Evolutionary conservation across 192 early-diverging fungal genomes (phyloP).

Genomic region (Cladochytrium replicatum): DNA sequence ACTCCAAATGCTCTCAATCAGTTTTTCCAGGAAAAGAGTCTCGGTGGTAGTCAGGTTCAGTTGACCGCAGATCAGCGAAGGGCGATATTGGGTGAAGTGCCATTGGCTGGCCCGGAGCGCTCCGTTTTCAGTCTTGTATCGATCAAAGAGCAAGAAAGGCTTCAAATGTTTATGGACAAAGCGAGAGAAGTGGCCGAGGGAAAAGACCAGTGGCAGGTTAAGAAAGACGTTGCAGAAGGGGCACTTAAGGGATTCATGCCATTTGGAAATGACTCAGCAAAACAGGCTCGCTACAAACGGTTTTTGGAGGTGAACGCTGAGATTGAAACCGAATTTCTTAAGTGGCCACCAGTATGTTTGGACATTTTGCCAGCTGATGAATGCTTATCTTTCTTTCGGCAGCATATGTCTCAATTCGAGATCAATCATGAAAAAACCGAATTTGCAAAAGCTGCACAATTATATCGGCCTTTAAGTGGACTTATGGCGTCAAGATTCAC

Average conservation of each 20-base stretch:
- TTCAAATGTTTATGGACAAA: conserved; percentile 42
- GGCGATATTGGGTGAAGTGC: conserved; percentile 59
- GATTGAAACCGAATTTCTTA: conserved; percentile 2
- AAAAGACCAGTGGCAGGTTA: conserved; percentile 35
- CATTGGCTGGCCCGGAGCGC: conserved; percentile 46
- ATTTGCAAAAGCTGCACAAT: conserved; percentile 64
- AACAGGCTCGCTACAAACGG: conserved; percentile 62
- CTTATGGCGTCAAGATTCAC: conserved; percentile 70
- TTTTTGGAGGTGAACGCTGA: conserved; percentile 62
- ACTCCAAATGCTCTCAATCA: too few relatives aligned
- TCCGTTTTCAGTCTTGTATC: conserved; percentile 68
- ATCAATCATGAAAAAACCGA: conserved; percentile 55
- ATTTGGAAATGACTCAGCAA: conserved; percentile 54
- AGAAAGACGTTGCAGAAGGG: conserved; percentile 51
- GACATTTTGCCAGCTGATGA: conserved; percentile 12
- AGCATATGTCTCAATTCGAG: conserved; percentile 32
- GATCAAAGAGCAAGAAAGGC: conserved; percentile 49
- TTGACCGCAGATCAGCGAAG: conserved; percentile 46
- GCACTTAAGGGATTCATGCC: conserved; percentile 75
- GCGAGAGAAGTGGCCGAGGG: conserved; percentile 22
- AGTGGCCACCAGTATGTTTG: neutral
- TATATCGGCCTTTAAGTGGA: conserved; percentile 58
- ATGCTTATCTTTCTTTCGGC: conserved; percentile 9
- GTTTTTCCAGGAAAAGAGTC: too few relatives aligned
- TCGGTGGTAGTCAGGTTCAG: neutral